A percentile compares a stretch with the other conserved stretches of the same genome.
These are phyloP conservation scores for Annulohypoxylon maeteangense DNA, from an alignment of 495 filamentous ascomycete species.

Conservation along the genomic window DNA sequence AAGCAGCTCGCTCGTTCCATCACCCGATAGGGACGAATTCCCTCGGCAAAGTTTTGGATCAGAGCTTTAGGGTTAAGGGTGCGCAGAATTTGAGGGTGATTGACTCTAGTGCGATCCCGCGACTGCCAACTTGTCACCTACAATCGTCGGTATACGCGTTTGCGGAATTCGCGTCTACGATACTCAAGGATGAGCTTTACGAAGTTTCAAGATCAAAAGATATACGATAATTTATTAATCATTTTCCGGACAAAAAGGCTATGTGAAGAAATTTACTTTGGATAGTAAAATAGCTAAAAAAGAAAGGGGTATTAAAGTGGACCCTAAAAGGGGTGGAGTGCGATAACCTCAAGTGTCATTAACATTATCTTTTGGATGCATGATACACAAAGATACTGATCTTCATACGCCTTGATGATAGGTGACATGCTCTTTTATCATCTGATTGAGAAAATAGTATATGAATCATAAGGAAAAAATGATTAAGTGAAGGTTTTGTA, in stretches of 20 bases:
- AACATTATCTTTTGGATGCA: no score
- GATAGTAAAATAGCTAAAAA: background rate
- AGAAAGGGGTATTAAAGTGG: background rate
- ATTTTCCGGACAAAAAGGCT: no score
- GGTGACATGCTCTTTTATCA: background rate
- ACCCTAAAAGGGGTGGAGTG: background rate
- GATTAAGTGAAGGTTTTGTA: no score
- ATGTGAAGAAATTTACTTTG: background rate
- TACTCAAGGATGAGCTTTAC: slow-evolving; percentile 14
- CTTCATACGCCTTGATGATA: no score
- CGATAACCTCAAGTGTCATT: no score
- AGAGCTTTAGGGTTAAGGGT: slow-evolving; percentile 48
- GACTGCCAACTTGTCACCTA: slow-evolving; percentile 57
- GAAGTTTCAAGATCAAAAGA: background rate
- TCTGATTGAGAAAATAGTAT: background rate
- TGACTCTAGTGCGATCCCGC: slow-evolving; percentile 56
- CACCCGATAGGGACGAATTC: slow-evolving; percentile 23
- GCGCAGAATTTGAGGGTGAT: slow-evolving; percentile 51
- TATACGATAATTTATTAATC: background rate
- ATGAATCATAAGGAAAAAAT: background rate
- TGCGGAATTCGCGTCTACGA: slow-evolving; percentile 51
- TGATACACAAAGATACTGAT: no score
- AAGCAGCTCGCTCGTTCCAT: slow-evolving; percentile 20
- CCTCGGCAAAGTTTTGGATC: slow-evolving; percentile 47
- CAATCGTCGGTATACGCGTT: slow-evolving; percentile 61